Conservation (phyloP, 257 asterid genomes). For the Anisodus tanguticus region DNA sequence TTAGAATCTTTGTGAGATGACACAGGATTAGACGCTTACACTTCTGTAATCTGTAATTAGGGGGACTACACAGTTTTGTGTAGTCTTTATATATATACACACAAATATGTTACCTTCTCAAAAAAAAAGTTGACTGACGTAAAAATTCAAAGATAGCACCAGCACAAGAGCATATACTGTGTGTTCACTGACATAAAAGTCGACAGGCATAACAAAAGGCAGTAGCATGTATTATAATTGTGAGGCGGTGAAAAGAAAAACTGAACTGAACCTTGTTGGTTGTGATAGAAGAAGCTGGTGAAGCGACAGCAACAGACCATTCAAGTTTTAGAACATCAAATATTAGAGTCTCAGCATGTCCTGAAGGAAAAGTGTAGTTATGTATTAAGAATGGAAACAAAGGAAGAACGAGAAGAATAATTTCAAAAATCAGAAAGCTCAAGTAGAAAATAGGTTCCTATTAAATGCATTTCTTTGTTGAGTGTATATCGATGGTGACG, state of each 20-base stretch:
- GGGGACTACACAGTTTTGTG: no score
- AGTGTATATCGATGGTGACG: neutral
- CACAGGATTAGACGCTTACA: no score
- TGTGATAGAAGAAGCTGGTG: constrained; percentile 82
- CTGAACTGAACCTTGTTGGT: constrained; percentile 69
- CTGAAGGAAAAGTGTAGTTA: constrained; percentile 46
- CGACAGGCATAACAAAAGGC: neutral
- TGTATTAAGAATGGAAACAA: neutral
- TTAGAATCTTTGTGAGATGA: no score
- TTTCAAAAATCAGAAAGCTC: neutral
- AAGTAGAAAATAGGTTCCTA: neutral
- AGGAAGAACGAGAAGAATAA: neutral
- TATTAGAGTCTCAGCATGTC: constrained; percentile 80
- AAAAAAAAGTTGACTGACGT: no score
- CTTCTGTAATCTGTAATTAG: no score
- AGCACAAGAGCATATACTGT: constrained; percentile 5
- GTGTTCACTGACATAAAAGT: neutral
- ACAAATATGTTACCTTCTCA: no score
- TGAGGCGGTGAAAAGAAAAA: constrained; percentile 28
- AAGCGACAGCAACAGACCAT: constrained; percentile 85
- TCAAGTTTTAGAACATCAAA: constrained; percentile 88
- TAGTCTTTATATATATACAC: no score
- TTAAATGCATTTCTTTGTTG: neutral
- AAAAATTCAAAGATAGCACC: constrained; percentile 15
- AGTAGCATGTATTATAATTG: constrained; percentile 5